Evolutionary conservation across 164 flowering plant genomes (phyloP).

Genomic region (Vitis rupestris): DNA sequence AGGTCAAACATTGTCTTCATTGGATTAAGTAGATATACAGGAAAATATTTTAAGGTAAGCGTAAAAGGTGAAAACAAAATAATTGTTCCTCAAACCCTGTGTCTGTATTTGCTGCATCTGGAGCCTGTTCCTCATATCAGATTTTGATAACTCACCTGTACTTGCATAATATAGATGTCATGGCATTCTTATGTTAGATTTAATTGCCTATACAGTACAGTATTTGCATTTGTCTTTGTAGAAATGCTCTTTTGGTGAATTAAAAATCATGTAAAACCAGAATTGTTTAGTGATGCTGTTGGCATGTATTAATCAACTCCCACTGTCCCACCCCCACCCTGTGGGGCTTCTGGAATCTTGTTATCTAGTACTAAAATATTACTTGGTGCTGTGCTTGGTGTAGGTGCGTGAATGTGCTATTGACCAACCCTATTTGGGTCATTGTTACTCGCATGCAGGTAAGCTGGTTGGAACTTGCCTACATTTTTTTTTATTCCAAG

Average conservation of each 20-base stretch:
- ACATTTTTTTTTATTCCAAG: not conserved
- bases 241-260: not conserved
- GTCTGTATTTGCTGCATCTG: too few species aligned
- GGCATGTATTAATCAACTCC: not conserved
- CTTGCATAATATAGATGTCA: too few species aligned
- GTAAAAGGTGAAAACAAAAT: too few species aligned
- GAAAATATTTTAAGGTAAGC: too few species aligned
- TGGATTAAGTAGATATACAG: too few species aligned
- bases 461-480: conserved; percentile 10
- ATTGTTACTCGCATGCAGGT: conserved; percentile 99
- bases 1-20: too few species aligned
- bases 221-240: too few species aligned
- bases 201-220: too few species aligned
- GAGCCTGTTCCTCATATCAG: too few species aligned
- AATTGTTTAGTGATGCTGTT: not conserved
- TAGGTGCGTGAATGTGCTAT: conserved; percentile 90
- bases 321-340: too few species aligned
- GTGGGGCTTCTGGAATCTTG: not conserved
- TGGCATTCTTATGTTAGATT: too few species aligned
- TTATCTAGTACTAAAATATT: not conserved
- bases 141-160: not conserved
- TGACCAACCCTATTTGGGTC: conserved; percentile 97
- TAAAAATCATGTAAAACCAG: not conserved
- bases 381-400: conserved; percentile 13
- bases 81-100: too few species aligned